Conservation (phyloP, 2,329 filamentous ascomycete genomes). For the Apiospora phragmitis region DNA sequence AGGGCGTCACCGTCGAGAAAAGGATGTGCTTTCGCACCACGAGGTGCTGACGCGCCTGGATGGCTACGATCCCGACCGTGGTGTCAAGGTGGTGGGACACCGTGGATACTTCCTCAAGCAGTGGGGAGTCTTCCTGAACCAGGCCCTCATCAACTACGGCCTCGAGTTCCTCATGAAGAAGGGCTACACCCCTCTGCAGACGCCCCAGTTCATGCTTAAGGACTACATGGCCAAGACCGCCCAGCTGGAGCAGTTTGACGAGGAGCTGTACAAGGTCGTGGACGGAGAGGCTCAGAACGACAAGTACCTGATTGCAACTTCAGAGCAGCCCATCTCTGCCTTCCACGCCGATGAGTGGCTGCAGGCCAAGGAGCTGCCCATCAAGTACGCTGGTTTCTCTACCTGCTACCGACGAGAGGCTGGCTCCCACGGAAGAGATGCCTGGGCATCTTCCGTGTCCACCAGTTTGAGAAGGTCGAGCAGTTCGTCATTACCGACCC, state of each 20-base stretch:
- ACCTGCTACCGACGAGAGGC: slow-evolving; percentile 97
- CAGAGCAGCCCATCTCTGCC: slow-evolving; percentile 91
- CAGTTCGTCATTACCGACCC: slow-evolving; percentile 65
- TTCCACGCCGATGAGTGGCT: slow-evolving; percentile 96
- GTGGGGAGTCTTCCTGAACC: slow-evolving; percentile 89
- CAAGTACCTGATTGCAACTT: slow-evolving; percentile 79
- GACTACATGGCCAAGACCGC: slow-evolving; percentile 98
- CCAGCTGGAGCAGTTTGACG: slow-evolving; percentile 95
- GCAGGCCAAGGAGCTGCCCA: slow-evolving; percentile 77
- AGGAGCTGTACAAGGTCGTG: slow-evolving; percentile 96
- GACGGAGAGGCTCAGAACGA: slow-evolving; percentile 71
- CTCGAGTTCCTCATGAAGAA: slow-evolving; percentile 82
- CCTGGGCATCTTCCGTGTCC: slow-evolving; percentile 97
- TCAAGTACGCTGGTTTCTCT: slow-evolving; percentile 90
- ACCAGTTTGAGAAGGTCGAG: slow-evolving; percentile 90
- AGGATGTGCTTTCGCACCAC: slow-evolving; percentile 83
- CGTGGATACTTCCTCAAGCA: slow-evolving; percentile 89
- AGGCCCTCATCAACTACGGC: slow-evolving; percentile 93
- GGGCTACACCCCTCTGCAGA: slow-evolving; percentile 81
- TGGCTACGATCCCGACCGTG: slow-evolving; percentile 90
- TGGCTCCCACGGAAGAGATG: slow-evolving; percentile 86
- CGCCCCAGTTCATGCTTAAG: slow-evolving; percentile 92
- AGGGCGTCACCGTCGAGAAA: slow-evolving; percentile 73
- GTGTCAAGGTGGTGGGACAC: slow-evolving; percentile 92
- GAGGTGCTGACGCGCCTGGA: slow-evolving; percentile 87